Evolutionary conservation across 2,329 filamentous ascomycete genomes (phyloP), one percentile per base, ranked within the genome.

Genomic region (Thielaviopsis euricoi): DNA sequence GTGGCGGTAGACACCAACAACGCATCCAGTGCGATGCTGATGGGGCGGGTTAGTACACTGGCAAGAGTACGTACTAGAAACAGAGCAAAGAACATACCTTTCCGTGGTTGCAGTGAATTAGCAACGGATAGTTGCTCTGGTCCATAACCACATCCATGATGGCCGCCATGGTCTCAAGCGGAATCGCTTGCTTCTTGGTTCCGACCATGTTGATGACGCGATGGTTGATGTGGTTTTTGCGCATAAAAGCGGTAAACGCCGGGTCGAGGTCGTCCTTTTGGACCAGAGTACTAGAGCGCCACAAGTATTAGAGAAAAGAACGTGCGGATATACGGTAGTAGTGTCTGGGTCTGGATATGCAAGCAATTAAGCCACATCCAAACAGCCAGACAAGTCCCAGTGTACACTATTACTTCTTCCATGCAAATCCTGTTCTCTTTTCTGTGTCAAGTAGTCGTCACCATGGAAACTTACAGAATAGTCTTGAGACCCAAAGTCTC

Each of bases 61-160:
- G 37, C 22, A 12, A 59, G 50, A 58, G 13, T n/a, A n/a, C n/a
- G n/a, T n/a, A n/a, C n/a, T n/a, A n/a, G n/a, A n/a, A n/a, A n/a
- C n/a, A 29, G 9, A 15, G 19, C 9, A 22, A 51, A 17, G 23
- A 58, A 65, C 71, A 62, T 70, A 83, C 80, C 71, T 84, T 93
- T 67, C 90, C 90, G 64, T 95, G 90, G 67, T 95, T 96, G 76
- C 90, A 96, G 69, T 96, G 90, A 52, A 96, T 79, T 46, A 95
- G 76, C 12, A 96, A 70, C 0, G 90, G 90, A 63, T 93, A 83
- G 62, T 94, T 89, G 37, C 75, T 71, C 53, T 77, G 77, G 65
- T 94, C 80, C 56, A 91, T 75, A 48, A 91, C 78, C 49, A 91
- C 72, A 13, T 79, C 74, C 23, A 95, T 75, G 52, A 91, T 88